Conservation (phyloP, 78 protist genomes). For the Pelomyxa schiedti region DNA sequence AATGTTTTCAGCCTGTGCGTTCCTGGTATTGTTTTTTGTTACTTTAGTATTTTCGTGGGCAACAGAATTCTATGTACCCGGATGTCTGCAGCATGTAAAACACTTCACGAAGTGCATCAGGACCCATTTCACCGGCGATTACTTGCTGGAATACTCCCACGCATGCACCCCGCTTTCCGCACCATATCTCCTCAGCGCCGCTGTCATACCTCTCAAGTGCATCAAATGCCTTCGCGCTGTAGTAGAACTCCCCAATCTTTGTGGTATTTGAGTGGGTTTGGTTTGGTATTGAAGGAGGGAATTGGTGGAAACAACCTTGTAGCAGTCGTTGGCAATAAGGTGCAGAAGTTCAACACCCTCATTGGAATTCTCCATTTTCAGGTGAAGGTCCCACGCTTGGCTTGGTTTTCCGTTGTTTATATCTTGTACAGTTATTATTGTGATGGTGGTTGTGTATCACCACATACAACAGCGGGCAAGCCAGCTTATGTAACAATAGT, state of each 20-base stretch:
- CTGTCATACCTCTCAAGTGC: constrained; percentile 74
- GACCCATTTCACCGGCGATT: constrained; percentile 36
- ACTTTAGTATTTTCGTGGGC: not conserved
- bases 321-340: constrained; percentile 82
- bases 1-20: constrained; percentile 31
- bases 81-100: constrained; percentile 13
- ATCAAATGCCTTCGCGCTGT: constrained; percentile 76
- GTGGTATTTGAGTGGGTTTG: no score
- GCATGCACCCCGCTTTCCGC: constrained; percentile 70
- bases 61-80: not conserved
- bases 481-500: constrained; percentile 42
- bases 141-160: constrained; percentile 61
- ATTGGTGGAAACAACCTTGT: constrained; percentile 11
- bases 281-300: not conserved
- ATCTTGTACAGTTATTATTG: not conserved
- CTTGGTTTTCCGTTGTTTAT: constrained; percentile 37
- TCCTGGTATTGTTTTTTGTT: no score
- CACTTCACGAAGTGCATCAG: constrained; percentile 41
- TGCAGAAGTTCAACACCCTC: constrained; percentile 42
- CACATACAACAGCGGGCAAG: constrained; percentile 43
- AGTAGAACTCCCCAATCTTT: constrained; percentile 49
- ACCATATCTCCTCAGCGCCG: constrained; percentile 54
- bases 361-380: constrained; percentile 47
- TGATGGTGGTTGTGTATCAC: not conserved
- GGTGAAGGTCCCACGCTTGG: constrained; percentile 68